A percentile compares a stretch with the other conserved stretches of the same genome.
These are phyloP conservation scores for Glaciozyma martinii DNA, from an alignment of 768 basidiomycete genomes.

Conservation along the genomic window DNA sequence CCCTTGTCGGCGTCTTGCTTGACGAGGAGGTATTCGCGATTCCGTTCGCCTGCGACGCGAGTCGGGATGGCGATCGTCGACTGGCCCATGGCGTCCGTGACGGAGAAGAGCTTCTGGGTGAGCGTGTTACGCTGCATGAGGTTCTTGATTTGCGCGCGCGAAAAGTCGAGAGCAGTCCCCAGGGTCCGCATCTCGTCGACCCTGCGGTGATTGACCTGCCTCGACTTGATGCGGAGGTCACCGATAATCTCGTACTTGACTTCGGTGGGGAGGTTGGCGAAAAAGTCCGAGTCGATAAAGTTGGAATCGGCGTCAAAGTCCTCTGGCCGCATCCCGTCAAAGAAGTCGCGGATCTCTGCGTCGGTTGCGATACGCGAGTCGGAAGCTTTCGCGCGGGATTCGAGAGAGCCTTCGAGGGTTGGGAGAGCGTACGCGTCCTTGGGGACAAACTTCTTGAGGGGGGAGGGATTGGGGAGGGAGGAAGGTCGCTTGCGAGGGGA, in stretches of 20 bases:
- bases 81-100: conserved; percentile 68
- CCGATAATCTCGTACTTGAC: conserved; percentile 97
- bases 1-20: conserved; percentile 71
- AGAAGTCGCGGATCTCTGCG: conserved; percentile 83
- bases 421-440: conserved; percentile 87
- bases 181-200: conserved; percentile 79
- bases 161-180: conserved; percentile 88
- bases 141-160: conserved; percentile 87
- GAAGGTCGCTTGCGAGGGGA: conserved; percentile 45
- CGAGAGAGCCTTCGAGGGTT: conserved; percentile 54
- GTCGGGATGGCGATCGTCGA: conserved; percentile 74
- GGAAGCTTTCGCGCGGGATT: conserved; percentile 59
- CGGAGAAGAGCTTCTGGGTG: conserved; percentile 83
- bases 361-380: conserved; percentile 94
- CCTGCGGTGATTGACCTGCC: conserved; percentile 86
- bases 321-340: conserved; percentile 90
- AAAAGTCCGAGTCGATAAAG: conserved; percentile 66
- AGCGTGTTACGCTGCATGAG: conserved; percentile 77
- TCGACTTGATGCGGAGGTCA: conserved; percentile 84
- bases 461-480: conserved; percentile 28
- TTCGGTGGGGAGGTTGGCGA: conserved; percentile 86
- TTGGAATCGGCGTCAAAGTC: conserved; percentile 78
- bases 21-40: conserved; percentile 86
- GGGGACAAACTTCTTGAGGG: conserved; percentile 41
- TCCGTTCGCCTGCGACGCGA: conserved; percentile 88